Conservation (phyloP, 129 eudicot species). For the Flaveria robusta region DNA sequence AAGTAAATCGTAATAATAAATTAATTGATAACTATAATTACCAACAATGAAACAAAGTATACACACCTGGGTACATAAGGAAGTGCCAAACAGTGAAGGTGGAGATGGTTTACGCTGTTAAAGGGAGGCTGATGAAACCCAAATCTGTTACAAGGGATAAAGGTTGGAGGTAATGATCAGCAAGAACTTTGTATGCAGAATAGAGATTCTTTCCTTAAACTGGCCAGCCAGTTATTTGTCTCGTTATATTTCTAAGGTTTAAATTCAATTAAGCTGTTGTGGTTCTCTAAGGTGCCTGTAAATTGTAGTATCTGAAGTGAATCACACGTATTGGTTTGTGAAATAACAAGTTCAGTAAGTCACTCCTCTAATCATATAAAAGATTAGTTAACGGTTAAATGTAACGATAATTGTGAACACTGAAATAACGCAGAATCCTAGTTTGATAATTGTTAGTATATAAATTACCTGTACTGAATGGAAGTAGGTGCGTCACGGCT, state of each 20-base stretch:
- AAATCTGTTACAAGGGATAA: constrained; percentile 49
- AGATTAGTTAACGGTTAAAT: too few species aligned
- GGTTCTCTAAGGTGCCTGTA: constrained; percentile 7
- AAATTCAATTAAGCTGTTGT: background rate
- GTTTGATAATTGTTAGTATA: too few species aligned
- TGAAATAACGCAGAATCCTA: too few species aligned
- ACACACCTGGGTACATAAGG: constrained; percentile 78
- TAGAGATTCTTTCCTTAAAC: constrained; percentile 4
- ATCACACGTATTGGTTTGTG: background rate
- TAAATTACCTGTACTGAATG: constrained; percentile 49
- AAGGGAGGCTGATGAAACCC: constrained; percentile 99
- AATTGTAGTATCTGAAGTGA: constrained; percentile 16
- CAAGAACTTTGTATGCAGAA: constrained; percentile 5
- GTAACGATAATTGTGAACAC: too few species aligned
- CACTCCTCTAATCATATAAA: too few species aligned
- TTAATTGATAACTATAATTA: background rate
- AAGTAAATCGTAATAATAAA: background rate
- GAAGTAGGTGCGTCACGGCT: constrained; percentile 68
- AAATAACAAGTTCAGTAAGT: background rate
- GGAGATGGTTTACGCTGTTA: constrained; percentile 92
- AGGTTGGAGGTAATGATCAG: background rate
- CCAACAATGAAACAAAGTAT: background rate
- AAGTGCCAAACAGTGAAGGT: constrained; percentile 92
- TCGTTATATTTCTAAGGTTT: background rate
- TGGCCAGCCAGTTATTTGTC: constrained; percentile 1